Conservation (phyloP, 768 basidiomycete species). For the Asterophora lycoperdoides region DNA sequence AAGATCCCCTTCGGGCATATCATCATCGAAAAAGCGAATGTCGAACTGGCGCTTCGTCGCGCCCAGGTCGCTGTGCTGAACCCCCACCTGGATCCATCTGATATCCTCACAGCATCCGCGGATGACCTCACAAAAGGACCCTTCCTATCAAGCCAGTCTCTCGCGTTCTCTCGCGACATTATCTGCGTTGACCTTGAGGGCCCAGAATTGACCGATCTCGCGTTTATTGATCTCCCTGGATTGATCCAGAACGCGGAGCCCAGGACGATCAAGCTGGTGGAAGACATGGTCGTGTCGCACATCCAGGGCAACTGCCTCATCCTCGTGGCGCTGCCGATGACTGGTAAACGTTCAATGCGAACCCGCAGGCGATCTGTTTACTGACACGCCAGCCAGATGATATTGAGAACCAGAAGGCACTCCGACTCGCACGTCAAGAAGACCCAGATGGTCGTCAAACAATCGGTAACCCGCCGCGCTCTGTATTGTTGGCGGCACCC, state of each 20-base stretch:
- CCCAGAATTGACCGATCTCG: conserved; percentile 33
- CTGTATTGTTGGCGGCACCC: no score
- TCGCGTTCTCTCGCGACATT: conserved; percentile 36
- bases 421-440: conserved; percentile 39
- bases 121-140: conserved; percentile 21
- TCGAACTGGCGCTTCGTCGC: conserved; percentile 42
- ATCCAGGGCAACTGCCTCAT: conserved; percentile 51
- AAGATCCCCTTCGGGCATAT: conserved; percentile 18
- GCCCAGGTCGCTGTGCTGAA: conserved; percentile 30
- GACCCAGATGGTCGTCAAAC: conserved; percentile 38
- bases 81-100: conserved; percentile 11
- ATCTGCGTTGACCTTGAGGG: conserved; percentile 39
- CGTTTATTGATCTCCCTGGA: conserved; percentile 39
- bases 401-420: conserved; percentile 55
- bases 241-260: conserved; percentile 47
- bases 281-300: conserved; percentile 44
- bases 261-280: conserved; percentile 40
- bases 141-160: conserved; percentile 1
- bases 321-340: conserved; percentile 51
- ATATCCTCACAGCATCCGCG: conserved; percentile 15
- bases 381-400: conserved; percentile 36
- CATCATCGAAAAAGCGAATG: conserved; percentile 32
- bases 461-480: no score
- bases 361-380: not conserved
- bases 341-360: conserved; percentile 28